Percentiles rank a stretch among this genome's conserved stretches.
Evolutionary conservation across 495 filamentous ascomycete species (phyloP).

Genomic region (Penicillium egyptiacum): DNA sequence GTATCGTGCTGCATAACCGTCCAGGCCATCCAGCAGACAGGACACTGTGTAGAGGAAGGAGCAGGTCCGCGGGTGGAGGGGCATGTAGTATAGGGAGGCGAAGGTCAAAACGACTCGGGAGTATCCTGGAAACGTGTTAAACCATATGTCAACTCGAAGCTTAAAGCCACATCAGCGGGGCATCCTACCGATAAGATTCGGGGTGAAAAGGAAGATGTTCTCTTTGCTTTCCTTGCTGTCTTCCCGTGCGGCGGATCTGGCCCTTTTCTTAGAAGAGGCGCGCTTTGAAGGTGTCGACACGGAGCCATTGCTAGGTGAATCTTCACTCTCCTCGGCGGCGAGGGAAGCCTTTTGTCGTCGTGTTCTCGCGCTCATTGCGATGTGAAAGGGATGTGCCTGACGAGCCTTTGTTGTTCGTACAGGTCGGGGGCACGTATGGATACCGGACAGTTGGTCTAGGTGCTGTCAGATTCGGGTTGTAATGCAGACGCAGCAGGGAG

Average conservation of each 20-base stretch:
- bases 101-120: conserved; percentile 82
- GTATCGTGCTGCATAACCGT: conserved; percentile 84
- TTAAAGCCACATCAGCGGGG: not conserved
- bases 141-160: not conserved
- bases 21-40: conserved; percentile 90
- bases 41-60: conserved; percentile 87
- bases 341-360: conserved; percentile 46
- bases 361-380: conserved; percentile 45
- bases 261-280: conserved; percentile 29
- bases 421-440: not conserved
- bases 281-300: conserved; percentile 29
- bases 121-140: conserved; percentile 63
- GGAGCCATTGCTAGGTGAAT: conserved; percentile 33
- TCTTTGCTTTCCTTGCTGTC: conserved; percentile 64
- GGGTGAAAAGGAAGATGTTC: conserved; percentile 94
- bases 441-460: not conserved
- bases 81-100: conserved; percentile 97
- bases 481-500: not conserved
- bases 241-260: conserved; percentile 23
- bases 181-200: conserved; percentile 84
- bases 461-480: not conserved
- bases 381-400: conserved; percentile 1
- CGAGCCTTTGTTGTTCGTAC: not conserved
- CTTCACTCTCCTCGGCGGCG: conserved; percentile 39
- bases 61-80: conserved; percentile 91